Evolutionary conservation across 2,329 filamentous ascomycete species (phyloP), one percentile per base, ranked within the genome.

Genomic region (Xylariaceae sp.): DNA sequence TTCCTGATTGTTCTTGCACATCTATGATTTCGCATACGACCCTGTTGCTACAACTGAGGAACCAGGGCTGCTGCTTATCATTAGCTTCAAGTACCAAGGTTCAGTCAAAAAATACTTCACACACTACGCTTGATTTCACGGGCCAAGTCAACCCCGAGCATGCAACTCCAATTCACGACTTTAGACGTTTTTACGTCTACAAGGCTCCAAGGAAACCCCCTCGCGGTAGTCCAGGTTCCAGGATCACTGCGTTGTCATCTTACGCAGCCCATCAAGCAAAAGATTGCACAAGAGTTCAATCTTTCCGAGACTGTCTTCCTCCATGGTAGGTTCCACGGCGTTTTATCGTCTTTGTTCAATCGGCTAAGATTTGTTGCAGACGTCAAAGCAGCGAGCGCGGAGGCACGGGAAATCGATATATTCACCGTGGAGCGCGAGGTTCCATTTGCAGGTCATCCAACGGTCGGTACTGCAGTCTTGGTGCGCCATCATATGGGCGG

Each of bases 251-350:
- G 53, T 33, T 27, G 15, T 10, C 50, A 60, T 12, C 68, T 83
- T 18, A 71, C 72, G 2, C 75, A 80, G 58, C 62, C 68, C 2
- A 72, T 76, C 59, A 85, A 85, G 61, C 80, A 82, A 60, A 61
- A 67, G 53, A 77, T 85, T 52, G 80, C 82, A 39, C 70, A 72
- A 48, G 82, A 86, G 65, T 85, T 85, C 69, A 82, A 82, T 65
- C 76, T 82, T 58, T 82, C 78, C 44, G 81, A 84, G 65, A 85
- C 81, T 0, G 78, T 83, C 42, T 85, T 85, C 60, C 66, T 85
- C 32, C 78, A 85, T 66, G 73, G 76, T 41, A 58, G 58, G 55
- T 54, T 55, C 43, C 48, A 22, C 15, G 14, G 12, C 30, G 3
- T 31, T 39, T 36, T 12, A 6, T 7, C 3, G 6, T 36, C 32